A percentile compares a stretch with the other conserved stretches of the same genome.
phyloP scores from a whole-genome alignment of 768 basidiomycete species.

The Pulveroboletus sp. region DNA sequence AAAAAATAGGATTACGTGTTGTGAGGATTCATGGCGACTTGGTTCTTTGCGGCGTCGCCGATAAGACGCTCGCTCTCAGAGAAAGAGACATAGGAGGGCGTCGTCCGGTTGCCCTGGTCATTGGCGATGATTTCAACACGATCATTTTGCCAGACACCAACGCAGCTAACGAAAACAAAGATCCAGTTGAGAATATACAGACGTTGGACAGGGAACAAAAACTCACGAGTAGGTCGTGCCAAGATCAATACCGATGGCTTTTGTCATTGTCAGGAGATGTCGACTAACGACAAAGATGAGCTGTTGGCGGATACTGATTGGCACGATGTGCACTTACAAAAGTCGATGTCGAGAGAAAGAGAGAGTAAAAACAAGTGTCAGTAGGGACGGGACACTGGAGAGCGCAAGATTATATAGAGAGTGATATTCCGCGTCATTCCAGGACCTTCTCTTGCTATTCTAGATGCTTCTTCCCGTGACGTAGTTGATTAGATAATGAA shows the following conservation, averaged over 20 bases:
- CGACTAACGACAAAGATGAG: constrained; percentile 9
- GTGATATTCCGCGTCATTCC: constrained; percentile 28
- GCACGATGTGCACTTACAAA: constrained; percentile 17
- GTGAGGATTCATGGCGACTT: constrained; percentile 96
- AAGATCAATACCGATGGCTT: constrained; percentile 88
- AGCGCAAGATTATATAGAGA: constrained; percentile 26
- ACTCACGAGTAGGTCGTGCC: constrained; percentile 91
- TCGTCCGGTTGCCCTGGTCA: constrained; percentile 92
- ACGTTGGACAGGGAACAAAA: neutral
- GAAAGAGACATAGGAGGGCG: constrained; percentile 94
- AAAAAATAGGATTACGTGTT: constrained; percentile 53
- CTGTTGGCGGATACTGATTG: neutral
- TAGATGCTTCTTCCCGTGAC: constrained; percentile 31
- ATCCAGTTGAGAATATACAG: constrained; percentile 6
- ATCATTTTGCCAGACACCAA: constrained; percentile 99
- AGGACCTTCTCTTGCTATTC: constrained; percentile 32
- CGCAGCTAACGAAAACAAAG: constrained; percentile 58
- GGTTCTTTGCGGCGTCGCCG: constrained; percentile 98
- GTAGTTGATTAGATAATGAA: constrained; percentile 32
- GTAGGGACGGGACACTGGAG: constrained; percentile 4
- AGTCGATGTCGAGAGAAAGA: constrained; percentile 5
- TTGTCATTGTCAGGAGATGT: constrained; percentile 40
- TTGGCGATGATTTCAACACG: constrained; percentile 98
- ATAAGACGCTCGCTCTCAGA: constrained; percentile 94
- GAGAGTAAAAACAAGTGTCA: constrained; percentile 7